Evolutionary conservation across 2,329 filamentous ascomycete species (phyloP), one percentile per base, ranked within the genome.

Genomic region (Pseudogymnoascus sp.): DNA sequence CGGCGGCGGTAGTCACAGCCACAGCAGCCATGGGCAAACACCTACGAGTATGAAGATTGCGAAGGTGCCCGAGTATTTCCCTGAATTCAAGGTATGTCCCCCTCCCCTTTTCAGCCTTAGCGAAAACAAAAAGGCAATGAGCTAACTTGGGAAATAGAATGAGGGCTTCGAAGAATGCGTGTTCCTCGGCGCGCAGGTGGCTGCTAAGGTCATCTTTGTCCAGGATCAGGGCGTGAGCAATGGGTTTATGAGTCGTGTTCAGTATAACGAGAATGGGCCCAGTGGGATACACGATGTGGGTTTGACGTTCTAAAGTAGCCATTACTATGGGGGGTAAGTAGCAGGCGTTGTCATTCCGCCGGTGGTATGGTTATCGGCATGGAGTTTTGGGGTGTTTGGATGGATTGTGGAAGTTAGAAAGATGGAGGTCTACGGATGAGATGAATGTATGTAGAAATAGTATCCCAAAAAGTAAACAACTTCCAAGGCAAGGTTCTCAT

Each of bases 161-260:
- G 63, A 70, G 64, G 63, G 72, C 1, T 38, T 40, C 66, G 87
- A 90, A 63, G 88, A 90, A 68, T 84, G 84, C 1, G 78, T 80
- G 1, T 90, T 90, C 73, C 73, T 90, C n/a, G 88, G 88, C 1
- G 86, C 87, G 4, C 88, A 90, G 72, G 84, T 90, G 37, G 87
- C 86, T 5, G 87, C 86, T 6, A 89, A 88, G 75, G 85, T 90
- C 21, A 76, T 90, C 59, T 90, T 90, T 72, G 83, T 89, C 8
- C 79, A 86, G 2, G 88, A 90, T 70, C 84, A 86, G 67, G 86
- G 86, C 12, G 43, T 67, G 12, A 69, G 66, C 3, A 89, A 89
- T 74, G 87, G 86, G 0, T 90, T 88, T 73, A 83, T 91, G 78
- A 87, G 81, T 4, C 78, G 88, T 61, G 31, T 68, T 3, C 69